phyloP scores from a whole-genome alignment of 2,329 filamentous ascomycete genomes.

The Exophiala lecanii-corni region DNA sequence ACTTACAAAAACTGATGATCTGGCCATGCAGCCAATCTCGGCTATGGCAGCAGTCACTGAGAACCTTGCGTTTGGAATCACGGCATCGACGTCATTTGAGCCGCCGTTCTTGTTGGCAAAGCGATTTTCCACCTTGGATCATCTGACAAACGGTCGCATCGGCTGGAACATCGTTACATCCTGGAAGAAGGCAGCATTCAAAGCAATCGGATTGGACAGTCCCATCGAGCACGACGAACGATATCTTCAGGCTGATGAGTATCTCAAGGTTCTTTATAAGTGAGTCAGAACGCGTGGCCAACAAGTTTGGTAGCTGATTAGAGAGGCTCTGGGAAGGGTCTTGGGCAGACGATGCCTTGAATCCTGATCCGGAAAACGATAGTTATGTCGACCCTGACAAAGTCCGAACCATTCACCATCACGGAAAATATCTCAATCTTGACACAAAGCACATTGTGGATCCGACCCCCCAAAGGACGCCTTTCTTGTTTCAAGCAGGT shows the following conservation, averaged over 20 bases:
- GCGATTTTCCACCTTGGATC: slow-evolving; percentile 58
- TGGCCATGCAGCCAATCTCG: no score
- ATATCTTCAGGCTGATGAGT: slow-evolving; percentile 59
- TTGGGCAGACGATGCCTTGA: slow-evolving; percentile 55
- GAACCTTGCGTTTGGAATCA: slow-evolving; percentile 59
- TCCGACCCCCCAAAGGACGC: slow-evolving; percentile 54
- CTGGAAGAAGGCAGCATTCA: slow-evolving; percentile 59
- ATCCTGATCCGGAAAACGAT: slow-evolving; percentile 50
- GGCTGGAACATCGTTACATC: no score
- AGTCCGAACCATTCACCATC: slow-evolving; percentile 57
- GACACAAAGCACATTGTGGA: slow-evolving; percentile 47
- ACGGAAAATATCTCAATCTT: slow-evolving; percentile 49
- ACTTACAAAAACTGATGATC: no score
- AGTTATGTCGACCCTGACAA: slow-evolving; percentile 56
- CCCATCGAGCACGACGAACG: slow-evolving; percentile 54
- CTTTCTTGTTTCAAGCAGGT: slow-evolving; percentile 58
- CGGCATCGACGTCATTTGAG: slow-evolving; percentile 59
- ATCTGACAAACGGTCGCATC: slow-evolving; percentile 57
- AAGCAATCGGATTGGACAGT: slow-evolving; percentile 56
- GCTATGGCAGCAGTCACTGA: slow-evolving; percentile 65
- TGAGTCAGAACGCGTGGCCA: slow-evolving; percentile 55
- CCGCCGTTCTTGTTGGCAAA: slow-evolving; percentile 59
- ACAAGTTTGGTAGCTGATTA: no score
- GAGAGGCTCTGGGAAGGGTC: slow-evolving; percentile 54
- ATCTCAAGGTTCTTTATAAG: slow-evolving; percentile 59